Conservation (phyloP, 768 basidiomycete genomes). For the Russula brevipes region DNA sequence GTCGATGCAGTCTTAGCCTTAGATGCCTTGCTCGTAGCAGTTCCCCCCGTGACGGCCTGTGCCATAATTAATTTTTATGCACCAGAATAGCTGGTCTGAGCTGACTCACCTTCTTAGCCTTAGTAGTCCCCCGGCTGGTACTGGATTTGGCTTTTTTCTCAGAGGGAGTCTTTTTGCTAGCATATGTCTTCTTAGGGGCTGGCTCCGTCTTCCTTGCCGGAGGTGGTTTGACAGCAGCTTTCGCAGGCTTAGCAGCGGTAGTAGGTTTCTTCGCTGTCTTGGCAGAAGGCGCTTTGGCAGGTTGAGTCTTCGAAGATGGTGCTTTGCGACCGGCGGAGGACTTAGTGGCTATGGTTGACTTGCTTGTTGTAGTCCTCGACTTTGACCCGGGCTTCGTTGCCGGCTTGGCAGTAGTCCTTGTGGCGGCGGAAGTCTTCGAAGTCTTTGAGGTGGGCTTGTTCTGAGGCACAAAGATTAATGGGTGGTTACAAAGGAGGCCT, state of each 20-base stretch:
- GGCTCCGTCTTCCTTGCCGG: conserved; percentile 29
- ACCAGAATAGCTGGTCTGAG: neutral
- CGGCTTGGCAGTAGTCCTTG: conserved; percentile 30
- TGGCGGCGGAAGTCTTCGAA: conserved; percentile 29
- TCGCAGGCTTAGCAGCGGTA: conserved; percentile 11
- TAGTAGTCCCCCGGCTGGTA: conserved; percentile 45
- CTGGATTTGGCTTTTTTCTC: conserved; percentile 24
- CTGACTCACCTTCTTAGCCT: conserved; percentile 61
- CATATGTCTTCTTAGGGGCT: conserved; percentile 28
- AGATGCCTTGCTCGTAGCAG: conserved; percentile 30
- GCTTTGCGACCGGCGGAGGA: conserved; percentile 32
- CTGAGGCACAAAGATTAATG: conserved; percentile 26
- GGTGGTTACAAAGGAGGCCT: conserved; percentile 11
- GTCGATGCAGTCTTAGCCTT: conserved; percentile 29
- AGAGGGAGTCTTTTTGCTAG: conserved; percentile 19
- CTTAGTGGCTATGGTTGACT: conserved; percentile 29
- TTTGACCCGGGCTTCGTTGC: conserved; percentile 30
- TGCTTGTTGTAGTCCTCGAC: conserved; percentile 31
- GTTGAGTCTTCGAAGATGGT: conserved; percentile 17
- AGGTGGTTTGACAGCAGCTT: conserved; percentile 24
- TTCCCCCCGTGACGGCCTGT: conserved; percentile 52
- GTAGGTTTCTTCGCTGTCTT: conserved; percentile 21
- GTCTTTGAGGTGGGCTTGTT: conserved; percentile 39
- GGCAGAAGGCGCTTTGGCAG: conserved; percentile 21
- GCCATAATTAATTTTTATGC: conserved; percentile 3